Conservation (phyloP, 176 grass and related monocot species). For the Carex parvula region DNA sequence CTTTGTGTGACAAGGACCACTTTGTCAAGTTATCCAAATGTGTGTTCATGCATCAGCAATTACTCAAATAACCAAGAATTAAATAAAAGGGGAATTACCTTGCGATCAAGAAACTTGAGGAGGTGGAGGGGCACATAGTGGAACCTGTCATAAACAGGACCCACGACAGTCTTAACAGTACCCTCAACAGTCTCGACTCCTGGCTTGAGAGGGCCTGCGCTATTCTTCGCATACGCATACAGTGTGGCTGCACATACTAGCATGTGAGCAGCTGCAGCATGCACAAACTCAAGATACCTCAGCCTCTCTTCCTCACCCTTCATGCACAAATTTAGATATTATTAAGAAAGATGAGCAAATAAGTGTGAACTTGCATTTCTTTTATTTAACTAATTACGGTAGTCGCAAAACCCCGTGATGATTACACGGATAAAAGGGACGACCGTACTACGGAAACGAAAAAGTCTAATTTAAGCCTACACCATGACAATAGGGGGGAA, state of each 20-base stretch:
- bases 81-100: slow-evolving; percentile 35
- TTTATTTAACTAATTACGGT: not conserved
- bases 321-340: not conserved
- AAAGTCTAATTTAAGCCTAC: not conserved
- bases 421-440: not conserved
- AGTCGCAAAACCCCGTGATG: not conserved
- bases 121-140: slow-evolving; percentile 57
- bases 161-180: slow-evolving; percentile 72
- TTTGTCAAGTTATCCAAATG: too few relatives aligned
- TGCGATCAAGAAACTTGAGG: slow-evolving; percentile 82
- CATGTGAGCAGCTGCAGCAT: slow-evolving; percentile 60
- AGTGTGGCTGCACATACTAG: slow-evolving; percentile 48
- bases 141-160: slow-evolving; percentile 72
- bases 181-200: slow-evolving; percentile 79
- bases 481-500: not conserved
- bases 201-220: slow-evolving; percentile 69
- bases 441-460: too few relatives aligned
- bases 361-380: not conserved
- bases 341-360: not conserved
- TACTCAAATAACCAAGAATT: not conserved
- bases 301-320: slow-evolving; percentile 57
- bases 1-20: too few relatives aligned
- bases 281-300: slow-evolving; percentile 73
- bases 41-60: not conserved
- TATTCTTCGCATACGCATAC: slow-evolving; percentile 67